These are phyloP conservation scores for Dissophora globulifera DNA, from an alignment of 192 early-diverging fungal species.

Conservation along the genomic window DNA sequence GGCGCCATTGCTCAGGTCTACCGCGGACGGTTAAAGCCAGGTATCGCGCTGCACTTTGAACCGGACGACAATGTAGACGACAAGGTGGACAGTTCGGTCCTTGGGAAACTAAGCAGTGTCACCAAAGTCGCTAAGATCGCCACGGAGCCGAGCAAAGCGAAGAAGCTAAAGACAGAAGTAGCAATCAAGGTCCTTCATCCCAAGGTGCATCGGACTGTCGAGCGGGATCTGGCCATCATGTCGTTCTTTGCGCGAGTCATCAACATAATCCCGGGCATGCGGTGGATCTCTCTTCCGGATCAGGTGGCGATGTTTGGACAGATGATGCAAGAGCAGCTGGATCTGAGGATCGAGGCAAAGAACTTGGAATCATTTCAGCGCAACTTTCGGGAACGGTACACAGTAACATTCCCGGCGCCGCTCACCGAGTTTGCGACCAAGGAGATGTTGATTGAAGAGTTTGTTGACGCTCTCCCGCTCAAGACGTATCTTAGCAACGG, in stretches of 20 bases:
- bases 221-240: conserved; percentile 88
- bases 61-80: conserved; percentile 17
- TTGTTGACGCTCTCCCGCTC: conserved; percentile 80
- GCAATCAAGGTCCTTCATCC: conserved; percentile 97
- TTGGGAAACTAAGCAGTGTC: conserved; percentile 22
- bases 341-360: conserved; percentile 81
- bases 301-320: conserved; percentile 88
- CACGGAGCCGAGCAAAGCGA: conserved; percentile 13
- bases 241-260: conserved; percentile 70
- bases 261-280: conserved; percentile 76
- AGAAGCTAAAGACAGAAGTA: conserved; percentile 59
- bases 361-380: conserved; percentile 74
- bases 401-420: conserved; percentile 76
- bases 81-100: conserved; percentile 35
- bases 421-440: conserved; percentile 62
- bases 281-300: conserved; percentile 90
- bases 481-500: conserved; percentile 74
- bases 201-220: conserved; percentile 71
- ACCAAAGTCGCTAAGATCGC: conserved; percentile 17
- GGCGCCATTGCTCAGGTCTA: conserved; percentile 96
- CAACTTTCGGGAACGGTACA: conserved; percentile 63
- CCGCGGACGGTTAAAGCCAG: conserved; percentile 43
- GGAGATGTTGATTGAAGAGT: conserved; percentile 88
- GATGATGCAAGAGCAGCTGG: conserved; percentile 94
- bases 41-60: conserved; percentile 50